Evolutionary conservation across 345 rosid species (phyloP).

Genomic region (Brassica incana): DNA sequence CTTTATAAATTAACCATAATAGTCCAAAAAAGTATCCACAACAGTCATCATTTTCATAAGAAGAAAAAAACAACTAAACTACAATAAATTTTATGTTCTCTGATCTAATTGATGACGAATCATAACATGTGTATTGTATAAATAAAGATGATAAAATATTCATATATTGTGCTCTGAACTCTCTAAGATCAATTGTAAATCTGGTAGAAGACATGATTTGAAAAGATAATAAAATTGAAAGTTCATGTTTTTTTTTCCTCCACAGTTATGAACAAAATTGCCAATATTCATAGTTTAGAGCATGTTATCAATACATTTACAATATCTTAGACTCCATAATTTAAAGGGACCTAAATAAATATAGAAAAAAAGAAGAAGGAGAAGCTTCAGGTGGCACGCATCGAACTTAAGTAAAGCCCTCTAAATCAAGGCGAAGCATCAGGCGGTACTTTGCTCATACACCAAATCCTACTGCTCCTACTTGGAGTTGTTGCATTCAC

Average conservation of each 20-base stretch:
- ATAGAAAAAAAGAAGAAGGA: constrained; percentile 28
- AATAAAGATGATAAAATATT: too few relatives aligned
- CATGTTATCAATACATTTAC: constrained; percentile 28
- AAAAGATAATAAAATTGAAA: not conserved
- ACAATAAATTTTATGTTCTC: too few relatives aligned
- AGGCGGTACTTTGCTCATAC: constrained; percentile 55
- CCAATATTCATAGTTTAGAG: not conserved
- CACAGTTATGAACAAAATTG: constrained; percentile 24
- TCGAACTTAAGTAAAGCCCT: constrained; percentile 44
- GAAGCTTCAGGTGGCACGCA: constrained; percentile 56
- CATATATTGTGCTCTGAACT: not conserved
- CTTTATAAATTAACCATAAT: too few relatives aligned
- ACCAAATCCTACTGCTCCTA: constrained; percentile 54
- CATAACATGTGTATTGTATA: too few relatives aligned
- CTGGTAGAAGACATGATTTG: not conserved
- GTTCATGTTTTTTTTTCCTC: not conserved
- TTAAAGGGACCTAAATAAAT: not conserved
- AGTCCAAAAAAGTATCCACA: too few relatives aligned
- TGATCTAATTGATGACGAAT: too few relatives aligned
- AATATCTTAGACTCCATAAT: constrained; percentile 20
- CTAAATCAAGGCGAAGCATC: constrained; percentile 45
- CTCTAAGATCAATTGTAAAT: not conserved
- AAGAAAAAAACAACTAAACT: too few relatives aligned
- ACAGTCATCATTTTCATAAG: too few relatives aligned
- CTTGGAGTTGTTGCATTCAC: constrained; percentile 55